Percentiles rank a stretch among this genome's conserved stretches.
These are phyloP conservation scores for Xylariaceae sp. DNA, from an alignment of 2,329 filamentous ascomycete genomes.

Conservation along the genomic window DNA sequence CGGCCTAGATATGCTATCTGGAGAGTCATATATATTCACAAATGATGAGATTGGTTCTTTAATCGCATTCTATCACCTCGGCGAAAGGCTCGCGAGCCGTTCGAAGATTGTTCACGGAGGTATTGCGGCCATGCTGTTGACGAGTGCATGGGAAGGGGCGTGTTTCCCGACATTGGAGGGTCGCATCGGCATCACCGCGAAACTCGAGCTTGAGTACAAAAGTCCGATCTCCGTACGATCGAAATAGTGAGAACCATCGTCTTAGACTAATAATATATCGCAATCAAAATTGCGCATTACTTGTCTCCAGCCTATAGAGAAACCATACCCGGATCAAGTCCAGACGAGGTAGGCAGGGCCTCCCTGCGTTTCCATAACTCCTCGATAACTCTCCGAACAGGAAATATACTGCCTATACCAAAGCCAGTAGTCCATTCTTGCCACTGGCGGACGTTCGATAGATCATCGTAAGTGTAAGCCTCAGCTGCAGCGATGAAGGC, in stretches of 20 bases:
- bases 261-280: constrained; percentile 1
- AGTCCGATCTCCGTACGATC: background rate
- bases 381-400: background rate
- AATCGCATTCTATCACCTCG: constrained; percentile 3
- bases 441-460: background rate
- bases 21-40: background rate
- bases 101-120: constrained; percentile 3
- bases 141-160: background rate
- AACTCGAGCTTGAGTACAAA: constrained; percentile 3
- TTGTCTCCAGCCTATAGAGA: background rate
- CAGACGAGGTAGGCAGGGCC: background rate
- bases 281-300: constrained; percentile 1
- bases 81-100: background rate
- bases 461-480: constrained; percentile 1
- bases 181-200: background rate
- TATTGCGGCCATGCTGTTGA: background rate
- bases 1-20: background rate
- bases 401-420: background rate
- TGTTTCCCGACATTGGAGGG: background rate
- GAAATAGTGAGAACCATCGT: background rate
- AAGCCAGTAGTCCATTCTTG: background rate
- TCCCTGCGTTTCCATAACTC: constrained; percentile 2
- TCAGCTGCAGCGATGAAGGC: constrained; percentile 2
- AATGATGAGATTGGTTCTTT: constrained; percentile 2
- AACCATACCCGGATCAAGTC: constrained; percentile 3